Percentiles rank a stretch among this genome's conserved stretches.
These are phyloP conservation scores for Scutellaria barbata DNA, from an alignment of 257 asterid species.

Conservation along the genomic window DNA sequence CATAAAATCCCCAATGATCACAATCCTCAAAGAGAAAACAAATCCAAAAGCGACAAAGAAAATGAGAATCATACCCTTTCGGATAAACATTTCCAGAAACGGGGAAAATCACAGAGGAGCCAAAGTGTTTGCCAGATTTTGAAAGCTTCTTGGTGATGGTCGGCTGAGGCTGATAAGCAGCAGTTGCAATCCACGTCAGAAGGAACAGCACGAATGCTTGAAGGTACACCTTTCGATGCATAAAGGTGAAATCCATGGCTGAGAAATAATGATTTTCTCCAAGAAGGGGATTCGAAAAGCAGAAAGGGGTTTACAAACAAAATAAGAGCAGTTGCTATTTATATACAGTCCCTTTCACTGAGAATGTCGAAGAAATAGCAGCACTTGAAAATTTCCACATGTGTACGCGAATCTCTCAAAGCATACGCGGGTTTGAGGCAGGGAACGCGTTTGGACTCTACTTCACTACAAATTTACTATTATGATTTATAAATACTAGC, in stretches of 20 bases:
- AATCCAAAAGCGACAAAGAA: neutral
- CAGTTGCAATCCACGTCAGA: conserved; percentile 45
- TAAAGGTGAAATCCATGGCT: neutral
- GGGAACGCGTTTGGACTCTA: neutral
- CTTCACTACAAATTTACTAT: too few species aligned
- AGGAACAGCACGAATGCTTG: conserved; percentile 51
- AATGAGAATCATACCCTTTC: conserved; percentile 52
- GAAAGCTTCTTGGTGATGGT: conserved; percentile 20
- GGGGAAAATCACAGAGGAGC: conserved; percentile 75
- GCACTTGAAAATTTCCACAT: conserved; percentile 35
- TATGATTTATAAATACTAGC: too few species aligned
- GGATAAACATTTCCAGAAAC: conserved; percentile 89
- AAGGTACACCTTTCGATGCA: conserved; percentile 44
- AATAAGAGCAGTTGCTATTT: neutral
- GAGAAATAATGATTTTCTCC: neutral
- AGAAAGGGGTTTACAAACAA: neutral
- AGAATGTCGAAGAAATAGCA: neutral
- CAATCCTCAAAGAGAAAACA: conserved; percentile 4
- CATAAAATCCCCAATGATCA: neutral
- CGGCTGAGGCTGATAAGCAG: conserved; percentile 46
- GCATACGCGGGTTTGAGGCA: conserved; percentile 30
- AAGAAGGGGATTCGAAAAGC: conserved; percentile 12
- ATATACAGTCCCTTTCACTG: neutral
- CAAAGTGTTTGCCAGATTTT: conserved; percentile 40
- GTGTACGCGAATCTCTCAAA: too few species aligned